Evolutionary conservation across 805 yeast genomes (phyloP), one percentile per base, ranked within the genome.

Genomic region (Yamadazyma akitaensis): DNA sequence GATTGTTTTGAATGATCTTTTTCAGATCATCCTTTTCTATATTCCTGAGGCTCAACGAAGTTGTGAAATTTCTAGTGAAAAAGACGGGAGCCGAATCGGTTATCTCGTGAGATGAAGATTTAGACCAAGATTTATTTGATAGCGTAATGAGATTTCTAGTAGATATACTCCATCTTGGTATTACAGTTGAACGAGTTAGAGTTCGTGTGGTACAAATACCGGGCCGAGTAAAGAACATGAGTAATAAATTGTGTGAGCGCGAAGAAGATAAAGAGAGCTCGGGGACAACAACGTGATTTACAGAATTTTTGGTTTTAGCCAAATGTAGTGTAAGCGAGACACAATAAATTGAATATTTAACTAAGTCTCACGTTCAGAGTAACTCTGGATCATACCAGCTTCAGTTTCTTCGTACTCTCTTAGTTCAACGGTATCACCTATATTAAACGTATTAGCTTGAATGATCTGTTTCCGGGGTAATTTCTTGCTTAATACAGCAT

Each of bases 391-490:
- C 85, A 89, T 76, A 24, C 96, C 96, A 31, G 72, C 70, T 53
- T 81, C 82, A 11, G 82, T 73, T 60, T 86, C 92, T 24, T 79
- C 83, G 57, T 89, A 89, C 60, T 87, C 96, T 47, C 72, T 75
- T n/a, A 88, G 72, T 35, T 66, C 73, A 28, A 84, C 81, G 8
- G 65, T 73, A 5, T 64, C 75, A 9, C 59, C 70, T 12, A 61
- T 54, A 38, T 80, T 51, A 21, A 67, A 55, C 8, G 96, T 85
- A 65, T 89, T 89, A 24, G 90, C 88, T 66, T 89, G 97, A 47
- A 89, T 81, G 54, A 84, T 78, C 62, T 88, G 95, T 64, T 82
- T 84, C 64, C 97, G 79, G 51, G 97, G 96, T 55, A 84, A 73
- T 66, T 88, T 86, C 62, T 86, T 84, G 38, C 70, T 67, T 50